These are phyloP conservation scores for Phaeosphaeria sp. DNA, from an alignment of 2,329 filamentous ascomycete genomes.

Conservation along the genomic window DNA sequence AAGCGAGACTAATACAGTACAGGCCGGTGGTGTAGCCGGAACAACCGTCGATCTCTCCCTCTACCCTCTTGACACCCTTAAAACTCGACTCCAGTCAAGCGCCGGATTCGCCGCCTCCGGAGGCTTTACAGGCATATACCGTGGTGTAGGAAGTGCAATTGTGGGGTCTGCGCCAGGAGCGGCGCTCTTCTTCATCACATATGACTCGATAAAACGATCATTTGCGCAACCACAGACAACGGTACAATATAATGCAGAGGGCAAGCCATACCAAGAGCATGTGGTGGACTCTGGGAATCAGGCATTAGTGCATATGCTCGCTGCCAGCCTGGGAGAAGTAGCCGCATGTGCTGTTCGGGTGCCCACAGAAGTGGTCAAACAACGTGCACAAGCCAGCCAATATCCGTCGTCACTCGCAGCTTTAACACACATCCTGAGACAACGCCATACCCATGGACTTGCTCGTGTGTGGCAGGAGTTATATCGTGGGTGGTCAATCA, in stretches of 20 bases:
- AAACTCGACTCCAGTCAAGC: conserved; percentile 91
- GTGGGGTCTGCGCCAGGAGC: conserved; percentile 93
- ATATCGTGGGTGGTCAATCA: conserved; percentile 91
- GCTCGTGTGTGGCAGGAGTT: conserved; percentile 77
- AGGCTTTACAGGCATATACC: conserved; percentile 91
- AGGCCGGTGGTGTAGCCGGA: conserved; percentile 89
- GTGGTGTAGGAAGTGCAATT: conserved; percentile 85
- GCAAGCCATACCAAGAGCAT: conserved; percentile 34
- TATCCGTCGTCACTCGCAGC: conserved; percentile 73
- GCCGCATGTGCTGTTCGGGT: conserved; percentile 92
- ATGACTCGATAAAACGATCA: conserved; percentile 71
- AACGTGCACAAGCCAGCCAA: conserved; percentile 88
- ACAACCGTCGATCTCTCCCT: conserved; percentile 96
- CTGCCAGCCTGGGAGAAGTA: conserved; percentile 85
- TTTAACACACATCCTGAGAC: conserved; percentile 69
- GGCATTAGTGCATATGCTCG: conserved; percentile 74
- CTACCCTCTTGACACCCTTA: conserved; percentile 97
- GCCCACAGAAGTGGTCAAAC: conserved; percentile 96
- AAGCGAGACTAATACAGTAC: not conserved
- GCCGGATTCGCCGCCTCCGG: conserved; percentile 79
- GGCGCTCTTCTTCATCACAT: conserved; percentile 96
- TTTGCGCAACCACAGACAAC: conserved; percentile 20
- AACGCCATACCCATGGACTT: conserved; percentile 50
- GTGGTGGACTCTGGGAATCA: conserved; percentile 23
- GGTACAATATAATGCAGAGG: conserved; percentile 29